A percentile compares a stretch with the other conserved stretches of the same genome.
phyloP scores from a whole-genome alignment of 139 green algal species.

The Coelastrella sp. region DNA sequence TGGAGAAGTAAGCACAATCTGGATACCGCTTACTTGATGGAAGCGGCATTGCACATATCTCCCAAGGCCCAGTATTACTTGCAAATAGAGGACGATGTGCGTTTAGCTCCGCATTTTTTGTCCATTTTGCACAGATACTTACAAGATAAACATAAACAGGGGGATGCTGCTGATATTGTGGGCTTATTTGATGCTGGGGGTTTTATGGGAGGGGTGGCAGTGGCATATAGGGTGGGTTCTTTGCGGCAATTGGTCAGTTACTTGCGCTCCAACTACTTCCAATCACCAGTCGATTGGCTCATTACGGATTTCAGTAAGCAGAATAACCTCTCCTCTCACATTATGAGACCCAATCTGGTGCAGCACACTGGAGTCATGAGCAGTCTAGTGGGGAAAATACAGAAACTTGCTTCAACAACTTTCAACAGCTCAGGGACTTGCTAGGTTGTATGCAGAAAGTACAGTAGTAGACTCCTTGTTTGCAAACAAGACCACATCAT shows the following conservation, averaged over 20 bases:
- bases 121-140: neutral
- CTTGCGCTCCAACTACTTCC: neutral
- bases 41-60: neutral
- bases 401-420: too few relatives aligned
- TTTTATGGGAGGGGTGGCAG: neutral
- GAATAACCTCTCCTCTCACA: neutral
- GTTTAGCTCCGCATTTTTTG: neutral
- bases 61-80: neutral
- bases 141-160: neutral
- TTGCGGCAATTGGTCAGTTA: neutral
- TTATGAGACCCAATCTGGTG: neutral
- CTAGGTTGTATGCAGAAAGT: too few relatives aligned
- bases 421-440: too few relatives aligned
- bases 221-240: neutral
- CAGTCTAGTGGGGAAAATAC: neutral
- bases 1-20: neutral
- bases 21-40: neutral
- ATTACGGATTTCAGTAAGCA: neutral
- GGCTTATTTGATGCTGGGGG: neutral
- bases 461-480: too few relatives aligned
- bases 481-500: too few relatives aligned
- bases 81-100: neutral
- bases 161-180: neutral
- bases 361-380: neutral
- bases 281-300: neutral